Evolutionary conservation across 2,329 filamentous ascomycete species (phyloP).

Genomic region (Clarireedia homoeocarpa): DNA sequence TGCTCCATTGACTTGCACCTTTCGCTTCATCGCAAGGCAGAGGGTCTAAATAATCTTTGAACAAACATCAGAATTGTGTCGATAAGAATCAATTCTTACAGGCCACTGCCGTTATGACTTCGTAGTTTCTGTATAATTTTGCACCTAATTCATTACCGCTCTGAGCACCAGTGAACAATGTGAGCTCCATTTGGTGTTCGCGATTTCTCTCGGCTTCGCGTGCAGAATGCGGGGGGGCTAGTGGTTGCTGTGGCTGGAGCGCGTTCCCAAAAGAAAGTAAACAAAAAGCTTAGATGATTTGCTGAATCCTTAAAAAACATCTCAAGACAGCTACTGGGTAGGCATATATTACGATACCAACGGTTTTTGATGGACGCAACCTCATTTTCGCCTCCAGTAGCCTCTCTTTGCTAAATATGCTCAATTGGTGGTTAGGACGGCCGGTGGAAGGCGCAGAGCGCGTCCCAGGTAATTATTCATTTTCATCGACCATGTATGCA

Average conservation of each 20-base stretch:
- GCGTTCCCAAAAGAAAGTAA: constrained; percentile 6
- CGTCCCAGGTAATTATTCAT: constrained; percentile 19
- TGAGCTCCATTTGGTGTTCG: not conserved
- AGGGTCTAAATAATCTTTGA: not conserved
- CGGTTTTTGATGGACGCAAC: not conserved
- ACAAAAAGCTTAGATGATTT: constrained; percentile 6
- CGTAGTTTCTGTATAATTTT: no score
- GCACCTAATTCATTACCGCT: no score
- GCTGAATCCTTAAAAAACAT: not conserved
- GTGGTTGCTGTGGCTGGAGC: not conserved
- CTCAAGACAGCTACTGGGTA: not conserved
- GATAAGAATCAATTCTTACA: not conserved
- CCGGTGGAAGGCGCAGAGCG: constrained; percentile 15
- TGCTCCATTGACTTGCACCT: constrained; percentile 10
- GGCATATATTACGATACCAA: not conserved
- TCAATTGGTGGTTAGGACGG: constrained; percentile 29
- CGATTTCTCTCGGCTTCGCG: not conserved
- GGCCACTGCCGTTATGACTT: not conserved
- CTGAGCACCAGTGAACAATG: no score
- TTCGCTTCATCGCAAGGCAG: constrained; percentile 16
- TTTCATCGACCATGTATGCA: not conserved
- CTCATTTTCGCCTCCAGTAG: not conserved
- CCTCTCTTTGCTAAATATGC: constrained; percentile 16
- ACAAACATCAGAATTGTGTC: not conserved
- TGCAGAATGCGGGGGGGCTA: not conserved